phyloP scores from a whole-genome alignment of 352 stramenopile genomes.

The Pythium scleroteichum region DNA sequence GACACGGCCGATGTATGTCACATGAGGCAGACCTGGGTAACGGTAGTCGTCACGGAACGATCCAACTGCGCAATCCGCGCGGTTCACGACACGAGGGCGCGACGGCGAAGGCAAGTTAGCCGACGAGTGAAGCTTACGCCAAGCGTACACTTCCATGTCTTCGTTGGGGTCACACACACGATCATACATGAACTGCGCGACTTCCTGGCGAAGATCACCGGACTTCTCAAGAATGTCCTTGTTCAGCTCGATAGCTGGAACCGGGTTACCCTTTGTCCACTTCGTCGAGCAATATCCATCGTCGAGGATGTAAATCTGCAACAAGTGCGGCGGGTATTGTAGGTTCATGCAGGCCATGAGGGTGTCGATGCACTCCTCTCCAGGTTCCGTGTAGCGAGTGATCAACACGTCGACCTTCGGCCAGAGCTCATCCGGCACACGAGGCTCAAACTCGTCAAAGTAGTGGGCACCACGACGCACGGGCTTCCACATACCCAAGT shows the following conservation, averaged over 20 bases:
- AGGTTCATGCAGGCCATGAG: slow-evolving; percentile 87
- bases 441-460: slow-evolving; percentile 85
- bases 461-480: slow-evolving; percentile 86
- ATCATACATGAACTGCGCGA: slow-evolving; percentile 90
- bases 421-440: slow-evolving; percentile 81
- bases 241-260: slow-evolving; percentile 73
- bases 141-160: slow-evolving; percentile 87
- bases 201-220: slow-evolving; percentile 78
- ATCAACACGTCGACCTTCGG: slow-evolving; percentile 80
- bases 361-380: slow-evolving; percentile 85
- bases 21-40: slow-evolving; percentile 77
- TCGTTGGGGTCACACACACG: slow-evolving; percentile 85
- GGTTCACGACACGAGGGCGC: slow-evolving; percentile 72
- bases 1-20: slow-evolving; percentile 78
- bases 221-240: slow-evolving; percentile 76
- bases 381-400: slow-evolving; percentile 81
- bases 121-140: slow-evolving; percentile 84
- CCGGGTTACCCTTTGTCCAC: slow-evolving; percentile 76
- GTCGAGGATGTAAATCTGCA: slow-evolving; percentile 86
- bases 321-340: slow-evolving; percentile 84
- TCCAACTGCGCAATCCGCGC: slow-evolving; percentile 69
- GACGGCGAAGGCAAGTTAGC: slow-evolving; percentile 75
- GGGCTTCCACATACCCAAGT: slow-evolving; percentile 90
- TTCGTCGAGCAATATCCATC: slow-evolving; percentile 84
- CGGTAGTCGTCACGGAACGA: slow-evolving; percentile 88